Evolutionary conservation across 176 grass and related monocot genomes (phyloP), one percentile per base, ranked within the genome.

Genomic region (Microstegium vimineum): DNA sequence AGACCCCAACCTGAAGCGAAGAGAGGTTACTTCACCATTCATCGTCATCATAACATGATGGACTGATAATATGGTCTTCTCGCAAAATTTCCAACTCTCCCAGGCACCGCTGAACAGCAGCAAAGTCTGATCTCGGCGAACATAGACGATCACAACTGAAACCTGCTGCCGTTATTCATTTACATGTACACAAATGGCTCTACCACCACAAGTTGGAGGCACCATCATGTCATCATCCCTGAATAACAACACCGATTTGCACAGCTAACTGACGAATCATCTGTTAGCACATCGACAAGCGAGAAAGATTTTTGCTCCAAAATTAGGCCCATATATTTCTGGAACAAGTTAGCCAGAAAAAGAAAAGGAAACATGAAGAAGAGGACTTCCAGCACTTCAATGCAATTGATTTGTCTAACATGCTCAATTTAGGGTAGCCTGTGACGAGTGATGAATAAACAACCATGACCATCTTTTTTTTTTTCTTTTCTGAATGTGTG

Each of bases 141-240:
- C 42, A 46, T 66, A 71, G 14, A 84, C 9, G 35, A 38, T 11
- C 4, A 6, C 18, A 76, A 69, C 22, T 69, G 13, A 31, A 69
- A 80, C 36, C 18, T 33, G 49, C 3, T 46, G 47, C 17, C 15
- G 17, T 1, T 51, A 51, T 51, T 34, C 22, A 73, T 42, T 71
- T 49, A 62, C 68, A 67, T 70, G 31, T 69, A 89, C 69, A 25
- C 86, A 66, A 51, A 70, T 75, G 25, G 56, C 28, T 27, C n/a
- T n/a, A n/a, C n/a, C n/a, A n/a, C n/a, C n/a, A n/a, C n/a, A n/a
- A n/a, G n/a, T n/a, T n/a, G 9, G 22, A 59, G 31, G 47, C 69
- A 84, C 35, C 75, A 81, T 10, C n/a, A 32, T 60, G 22, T 43
- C 75, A 81, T 10, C n/a, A 32, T 60, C 27, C 43, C 28, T 66